Percentiles rank a stretch among this genome's conserved stretches.
Conservation (phyloP, 2,329 filamentous ascomycete species). For the Fragosphaeria purpurea region DNA sequence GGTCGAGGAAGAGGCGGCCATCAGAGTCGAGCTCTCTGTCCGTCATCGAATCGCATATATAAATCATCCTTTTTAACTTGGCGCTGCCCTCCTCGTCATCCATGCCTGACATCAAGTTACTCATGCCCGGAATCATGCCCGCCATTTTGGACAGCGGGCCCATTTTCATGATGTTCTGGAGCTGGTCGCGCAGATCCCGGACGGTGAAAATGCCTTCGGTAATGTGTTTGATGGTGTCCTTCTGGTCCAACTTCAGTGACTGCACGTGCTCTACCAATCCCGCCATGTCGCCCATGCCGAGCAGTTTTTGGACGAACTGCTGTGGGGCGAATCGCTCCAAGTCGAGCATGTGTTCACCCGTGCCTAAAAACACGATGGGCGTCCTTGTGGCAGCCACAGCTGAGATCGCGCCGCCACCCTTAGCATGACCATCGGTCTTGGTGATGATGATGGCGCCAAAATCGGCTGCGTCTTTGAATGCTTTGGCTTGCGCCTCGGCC, state of each 20-base stretch:
- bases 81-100: constrained; percentile 92
- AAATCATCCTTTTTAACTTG: constrained; percentile 97
- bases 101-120: constrained; percentile 88
- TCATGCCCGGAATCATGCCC: constrained; percentile 94
- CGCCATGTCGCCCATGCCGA: constrained; percentile 96
- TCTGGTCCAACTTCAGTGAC: constrained; percentile 88
- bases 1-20: constrained; percentile 85
- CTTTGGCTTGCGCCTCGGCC: constrained; percentile 85
- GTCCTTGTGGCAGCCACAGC: constrained; percentile 94
- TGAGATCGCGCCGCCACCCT: constrained; percentile 93
- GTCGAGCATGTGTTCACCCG: constrained; percentile 93
- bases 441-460: constrained; percentile 99
- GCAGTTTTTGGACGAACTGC: constrained; percentile 83
- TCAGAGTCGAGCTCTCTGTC: constrained; percentile 91
- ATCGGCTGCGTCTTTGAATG: constrained; percentile 94
- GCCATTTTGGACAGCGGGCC: constrained; percentile 94
- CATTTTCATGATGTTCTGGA: constrained; percentile 99
- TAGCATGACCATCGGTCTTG: constrained; percentile 93
- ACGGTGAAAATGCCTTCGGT: constrained; percentile 94
- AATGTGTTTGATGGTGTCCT: constrained; percentile 99
- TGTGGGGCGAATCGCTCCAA: constrained; percentile 87
- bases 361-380: constrained; percentile 95
- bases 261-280: constrained; percentile 95
- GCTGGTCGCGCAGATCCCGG: constrained; percentile 85
- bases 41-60: constrained; percentile 98